Conservation (phyloP, 169 alveolate genomes). For the Cystoisospora suis region DNA sequence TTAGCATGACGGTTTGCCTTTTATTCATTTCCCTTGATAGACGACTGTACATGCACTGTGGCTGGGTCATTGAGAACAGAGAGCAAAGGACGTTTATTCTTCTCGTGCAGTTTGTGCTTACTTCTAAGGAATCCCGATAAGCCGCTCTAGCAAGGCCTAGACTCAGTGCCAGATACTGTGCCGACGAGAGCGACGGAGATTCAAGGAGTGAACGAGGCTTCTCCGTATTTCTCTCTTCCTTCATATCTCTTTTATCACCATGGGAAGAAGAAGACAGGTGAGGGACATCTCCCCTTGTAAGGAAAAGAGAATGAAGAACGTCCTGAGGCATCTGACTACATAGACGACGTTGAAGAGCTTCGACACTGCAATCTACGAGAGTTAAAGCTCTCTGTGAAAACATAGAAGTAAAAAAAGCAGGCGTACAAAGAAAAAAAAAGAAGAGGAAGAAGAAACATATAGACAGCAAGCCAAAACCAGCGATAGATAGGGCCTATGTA, state of each 20-base stretch:
- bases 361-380: constrained; percentile 22
- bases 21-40: no score
- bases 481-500: neutral
- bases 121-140: constrained; percentile 13
- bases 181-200: neutral
- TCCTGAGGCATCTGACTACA: neutral
- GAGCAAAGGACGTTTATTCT: no score
- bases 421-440: neutral
- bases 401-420: neutral
- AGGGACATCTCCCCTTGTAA: neutral
- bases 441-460: neutral
- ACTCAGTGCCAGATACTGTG: neutral
- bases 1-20: no score
- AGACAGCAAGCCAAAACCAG: neutral
- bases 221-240: no score
- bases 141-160: constrained; percentile 28
- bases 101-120: no score
- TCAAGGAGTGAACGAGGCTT: neutral
- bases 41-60: no score
- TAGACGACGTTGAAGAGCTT: neutral
- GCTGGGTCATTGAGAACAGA: no score
- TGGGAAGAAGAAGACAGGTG: neutral
- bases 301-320: neutral
- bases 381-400: neutral
- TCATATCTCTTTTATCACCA: no score